Percentiles rank a stretch among this genome's conserved stretches.
These are phyloP conservation scores for Claviceps humidiphila DNA, from an alignment of 2,329 filamentous ascomycete species.

Conservation along the genomic window DNA sequence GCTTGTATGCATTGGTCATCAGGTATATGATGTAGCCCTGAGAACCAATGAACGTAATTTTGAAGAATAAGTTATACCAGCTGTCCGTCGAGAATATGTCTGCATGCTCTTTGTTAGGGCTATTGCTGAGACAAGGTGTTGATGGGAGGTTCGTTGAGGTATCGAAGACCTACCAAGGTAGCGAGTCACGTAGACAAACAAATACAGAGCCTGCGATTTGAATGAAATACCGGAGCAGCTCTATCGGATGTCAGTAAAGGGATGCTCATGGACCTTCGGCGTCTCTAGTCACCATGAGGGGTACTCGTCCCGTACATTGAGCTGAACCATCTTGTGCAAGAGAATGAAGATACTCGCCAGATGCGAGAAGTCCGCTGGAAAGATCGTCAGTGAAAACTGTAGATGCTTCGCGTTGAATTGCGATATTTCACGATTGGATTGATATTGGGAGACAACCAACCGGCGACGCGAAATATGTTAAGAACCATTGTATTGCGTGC, in stretches of 20 bases:
- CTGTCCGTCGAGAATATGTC: slow-evolving; percentile 79
- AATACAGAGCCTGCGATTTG: slow-evolving; percentile 92
- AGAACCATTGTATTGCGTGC: slow-evolving; percentile 28
- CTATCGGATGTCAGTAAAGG: slow-evolving; percentile 32
- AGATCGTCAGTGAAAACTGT: slow-evolving; percentile 10
- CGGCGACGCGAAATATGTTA: slow-evolving; percentile 46
- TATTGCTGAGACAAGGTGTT: not conserved
- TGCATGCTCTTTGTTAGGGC: slow-evolving; percentile 18
- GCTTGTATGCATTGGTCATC: slow-evolving; percentile 96
- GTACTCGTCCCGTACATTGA: slow-evolving; percentile 50
- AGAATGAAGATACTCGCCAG: slow-evolving; percentile 87
- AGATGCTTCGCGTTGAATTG: slow-evolving; percentile 7
- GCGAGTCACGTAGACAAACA: slow-evolving; percentile 84
- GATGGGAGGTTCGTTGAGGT: not conserved
- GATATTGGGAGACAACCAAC: slow-evolving; percentile 22
- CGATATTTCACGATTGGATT: not conserved
- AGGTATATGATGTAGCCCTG: slow-evolving; percentile 94
- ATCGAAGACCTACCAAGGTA: slow-evolving; percentile 58
- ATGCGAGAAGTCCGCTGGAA: slow-evolving; percentile 87
- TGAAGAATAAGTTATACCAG: slow-evolving; percentile 89
- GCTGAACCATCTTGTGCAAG: slow-evolving; percentile 88
- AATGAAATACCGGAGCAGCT: slow-evolving; percentile 97
- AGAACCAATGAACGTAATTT: slow-evolving; percentile 82
- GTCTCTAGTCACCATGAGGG: slow-evolving; percentile 5
- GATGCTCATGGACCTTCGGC: not conserved